Conservation (phyloP, 2,329 filamentous ascomycete genomes). For the Verticillium nonalfalfae region DNA sequence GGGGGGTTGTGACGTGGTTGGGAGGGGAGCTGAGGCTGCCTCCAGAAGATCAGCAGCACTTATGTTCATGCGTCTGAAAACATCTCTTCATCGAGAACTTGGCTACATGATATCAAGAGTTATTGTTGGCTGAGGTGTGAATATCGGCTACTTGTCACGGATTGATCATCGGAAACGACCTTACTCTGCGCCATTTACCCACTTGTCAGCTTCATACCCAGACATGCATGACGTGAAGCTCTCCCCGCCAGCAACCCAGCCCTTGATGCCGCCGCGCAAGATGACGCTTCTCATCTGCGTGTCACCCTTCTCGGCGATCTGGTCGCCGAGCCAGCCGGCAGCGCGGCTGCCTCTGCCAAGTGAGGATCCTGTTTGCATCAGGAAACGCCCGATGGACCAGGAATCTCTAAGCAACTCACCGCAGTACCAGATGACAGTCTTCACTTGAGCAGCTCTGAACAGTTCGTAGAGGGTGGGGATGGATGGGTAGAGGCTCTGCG, state of each 20-base stretch:
- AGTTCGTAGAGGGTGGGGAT: constrained; percentile 34
- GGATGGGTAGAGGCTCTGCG: constrained; percentile 36
- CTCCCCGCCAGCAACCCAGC: constrained; percentile 40
- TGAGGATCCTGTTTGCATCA: constrained; percentile 39
- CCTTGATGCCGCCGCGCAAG: constrained; percentile 45
- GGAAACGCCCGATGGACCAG: no score
- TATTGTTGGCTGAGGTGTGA: background rate
- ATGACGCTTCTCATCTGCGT: constrained; percentile 38
- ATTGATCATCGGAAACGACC: background rate
- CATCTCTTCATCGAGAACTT: no score
- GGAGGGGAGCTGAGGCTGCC: no score
- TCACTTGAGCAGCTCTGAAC: constrained; percentile 31
- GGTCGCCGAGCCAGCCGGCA: constrained; percentile 49
- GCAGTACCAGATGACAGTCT: constrained; percentile 40
- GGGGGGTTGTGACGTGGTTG: background rate
- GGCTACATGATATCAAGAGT: no score
- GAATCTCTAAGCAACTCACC: constrained; percentile 21
- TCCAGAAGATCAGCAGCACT: no score
- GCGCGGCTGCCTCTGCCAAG: constrained; percentile 46
- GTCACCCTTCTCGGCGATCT: constrained; percentile 34
- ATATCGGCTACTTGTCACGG: no score
- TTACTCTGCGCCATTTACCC: background rate
- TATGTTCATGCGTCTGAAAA: no score
- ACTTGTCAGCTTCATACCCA: constrained; percentile 27
- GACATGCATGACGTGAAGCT: constrained; percentile 43